Evolutionary conservation across 768 basidiomycete genomes (phyloP).

Genomic region (Kwoniella newhampshirensis): DNA sequence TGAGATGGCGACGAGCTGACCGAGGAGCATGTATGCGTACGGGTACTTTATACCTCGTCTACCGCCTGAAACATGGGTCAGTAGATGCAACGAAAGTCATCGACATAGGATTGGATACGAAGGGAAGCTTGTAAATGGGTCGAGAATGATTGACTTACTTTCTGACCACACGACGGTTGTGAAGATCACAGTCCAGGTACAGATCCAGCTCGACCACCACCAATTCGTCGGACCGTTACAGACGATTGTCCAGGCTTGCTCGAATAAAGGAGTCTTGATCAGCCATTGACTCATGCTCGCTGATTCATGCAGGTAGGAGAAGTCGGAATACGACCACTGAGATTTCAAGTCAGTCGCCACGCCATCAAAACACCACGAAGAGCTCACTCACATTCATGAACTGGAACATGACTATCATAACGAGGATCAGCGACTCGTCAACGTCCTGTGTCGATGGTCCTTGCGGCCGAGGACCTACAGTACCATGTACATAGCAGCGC

Average conservation of each 20-base stretch:
- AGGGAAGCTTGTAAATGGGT: no score
- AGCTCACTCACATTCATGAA: constrained; percentile 56
- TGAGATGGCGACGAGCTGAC: constrained; percentile 69
- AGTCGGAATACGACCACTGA: constrained; percentile 63
- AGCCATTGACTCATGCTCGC: constrained; percentile 60
- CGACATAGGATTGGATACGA: no score
- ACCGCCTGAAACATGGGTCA: no score
- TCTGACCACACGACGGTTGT: constrained; percentile 51
- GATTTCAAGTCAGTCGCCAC: no score
- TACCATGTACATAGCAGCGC: constrained; percentile 58
- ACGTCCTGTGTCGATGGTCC: not conserved
- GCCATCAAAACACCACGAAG: not conserved
- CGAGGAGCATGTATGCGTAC: constrained; percentile 72
- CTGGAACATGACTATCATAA: constrained; percentile 57
- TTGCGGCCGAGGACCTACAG: constrained; percentile 53
- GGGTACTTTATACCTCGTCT: constrained; percentile 57
- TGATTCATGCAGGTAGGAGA: constrained; percentile 48
- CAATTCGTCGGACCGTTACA: constrained; percentile 60
- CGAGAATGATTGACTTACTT: no score
- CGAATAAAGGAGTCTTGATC: constrained; percentile 61
- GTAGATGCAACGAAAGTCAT: no score
- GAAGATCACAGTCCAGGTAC: constrained; percentile 44
- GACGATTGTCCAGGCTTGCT: constrained; percentile 61
- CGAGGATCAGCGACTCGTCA: constrained; percentile 2
- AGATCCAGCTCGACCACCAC: constrained; percentile 63